Evolutionary conservation across 768 basidiomycete genomes (phyloP), one percentile per base, ranked within the genome.

Genomic region (Mycena capillaripes): DNA sequence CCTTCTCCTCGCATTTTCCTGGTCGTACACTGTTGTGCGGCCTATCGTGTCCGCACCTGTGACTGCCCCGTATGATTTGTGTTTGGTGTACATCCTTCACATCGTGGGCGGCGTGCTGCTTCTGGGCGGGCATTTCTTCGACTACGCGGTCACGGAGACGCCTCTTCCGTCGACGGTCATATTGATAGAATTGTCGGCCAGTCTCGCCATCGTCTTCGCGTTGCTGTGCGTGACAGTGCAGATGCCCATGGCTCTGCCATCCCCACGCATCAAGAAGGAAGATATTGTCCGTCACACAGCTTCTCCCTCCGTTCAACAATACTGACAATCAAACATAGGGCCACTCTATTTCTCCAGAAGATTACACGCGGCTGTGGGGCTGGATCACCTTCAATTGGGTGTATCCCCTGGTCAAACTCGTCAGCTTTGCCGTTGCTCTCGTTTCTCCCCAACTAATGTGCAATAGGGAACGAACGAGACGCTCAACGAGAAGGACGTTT

Each of bases 401-500:
- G 27, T 86, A 89, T 53, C 93, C 92, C 3, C 84, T 94, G 8
- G 83, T 95, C 48, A 80, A 81, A 75, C 85, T 84, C 4, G 86
- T 89, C 71, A 30, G 83, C 76, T 61, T 38, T 7, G 30, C 9
- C 17, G 3, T 32, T n/a, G n/a, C n/a, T n/a, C n/a, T n/a, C n/a
- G n/a, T n/a, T n/a, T n/a, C n/a, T n/a, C n/a, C n/a, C 16, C 32
- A 2, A 2, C 19, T 7, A 19, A 8, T 9, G 4, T 23, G 40
- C 30, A 32, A 19, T 4, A 86, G 84, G 90, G 90, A 23, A 80
- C 85, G 40, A 66, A 83, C 62, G 84, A 82, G 2, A 93, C 91
- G 1, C 84, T 96, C 56, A 86, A 89, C 53, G 93, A 95, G 77
- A 81, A 85, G 55, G 93, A 95, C 66, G 89, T 95, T 1, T 94